A percentile compares a stretch with the other conserved stretches of the same genome.
phyloP scores from a whole-genome alignment of 2,329 filamentous ascomycete species.

The Microsporum canis region DNA sequence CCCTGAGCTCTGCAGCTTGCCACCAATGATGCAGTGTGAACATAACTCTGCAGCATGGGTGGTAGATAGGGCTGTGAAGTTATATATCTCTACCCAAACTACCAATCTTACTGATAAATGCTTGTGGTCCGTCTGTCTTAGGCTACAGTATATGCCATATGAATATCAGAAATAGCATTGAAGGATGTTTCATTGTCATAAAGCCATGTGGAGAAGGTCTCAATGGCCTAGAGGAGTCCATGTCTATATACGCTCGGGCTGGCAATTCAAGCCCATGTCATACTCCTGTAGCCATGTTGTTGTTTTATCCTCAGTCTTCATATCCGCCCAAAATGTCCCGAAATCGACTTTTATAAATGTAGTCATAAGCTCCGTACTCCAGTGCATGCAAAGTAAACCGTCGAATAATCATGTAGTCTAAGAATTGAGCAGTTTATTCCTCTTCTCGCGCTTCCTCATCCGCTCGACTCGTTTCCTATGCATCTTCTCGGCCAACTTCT shows the following conservation, averaged over 20 bases:
- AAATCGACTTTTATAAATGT: neutral
- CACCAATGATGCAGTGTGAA: neutral
- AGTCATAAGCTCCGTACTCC: neutral
- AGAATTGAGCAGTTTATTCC: slow-evolving; percentile 47
- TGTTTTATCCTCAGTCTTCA: neutral
- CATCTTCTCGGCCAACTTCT: slow-evolving; percentile 95
- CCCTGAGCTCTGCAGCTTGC: neutral
- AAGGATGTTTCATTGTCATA: neutral
- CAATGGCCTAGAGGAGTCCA: neutral
- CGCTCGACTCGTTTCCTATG: slow-evolving; percentile 89
- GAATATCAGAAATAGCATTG: neutral
- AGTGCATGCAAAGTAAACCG: neutral
- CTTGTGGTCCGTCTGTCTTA: neutral
- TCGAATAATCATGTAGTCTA: slow-evolving; percentile 16
- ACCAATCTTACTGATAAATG: neutral
- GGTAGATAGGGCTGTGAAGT: too few species aligned
- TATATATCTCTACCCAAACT: neutral
- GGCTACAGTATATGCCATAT: neutral
- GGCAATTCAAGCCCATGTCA: neutral
- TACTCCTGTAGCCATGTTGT: neutral
- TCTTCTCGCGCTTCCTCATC: slow-evolving; percentile 89
- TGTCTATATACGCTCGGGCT: neutral
- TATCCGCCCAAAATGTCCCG: neutral
- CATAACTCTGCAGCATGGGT: too few species aligned
- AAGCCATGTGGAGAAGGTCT: neutral